Evolutionary conservation across 495 filamentous ascomycete genomes (phyloP).

Genomic region (Penicillium chermesinum): DNA sequence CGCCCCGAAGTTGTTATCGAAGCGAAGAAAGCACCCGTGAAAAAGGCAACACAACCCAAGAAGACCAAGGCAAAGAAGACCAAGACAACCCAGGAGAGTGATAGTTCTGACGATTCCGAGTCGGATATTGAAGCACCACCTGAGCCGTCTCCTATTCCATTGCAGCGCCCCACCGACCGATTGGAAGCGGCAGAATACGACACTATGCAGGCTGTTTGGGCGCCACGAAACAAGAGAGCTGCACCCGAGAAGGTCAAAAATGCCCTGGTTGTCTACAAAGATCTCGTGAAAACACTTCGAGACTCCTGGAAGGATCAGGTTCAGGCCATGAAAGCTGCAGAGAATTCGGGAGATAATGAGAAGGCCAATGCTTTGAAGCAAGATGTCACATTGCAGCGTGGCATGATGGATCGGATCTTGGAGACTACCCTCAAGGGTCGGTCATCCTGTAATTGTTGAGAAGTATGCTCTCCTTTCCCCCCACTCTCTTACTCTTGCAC

Average conservation of each 20-base stretch:
- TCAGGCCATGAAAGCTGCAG: constrained; percentile 52
- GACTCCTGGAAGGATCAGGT: constrained; percentile 58
- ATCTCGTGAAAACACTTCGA: constrained; percentile 56
- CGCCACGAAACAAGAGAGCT: constrained; percentile 44
- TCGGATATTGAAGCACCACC: constrained; percentile 42
- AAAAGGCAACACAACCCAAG: constrained; percentile 19
- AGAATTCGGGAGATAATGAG: constrained; percentile 44
- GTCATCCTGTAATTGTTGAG: constrained; percentile 60
- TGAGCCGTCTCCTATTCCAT: constrained; percentile 52
- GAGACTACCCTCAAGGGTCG: constrained; percentile 53
- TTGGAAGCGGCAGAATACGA: constrained; percentile 57
- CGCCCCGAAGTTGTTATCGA: constrained; percentile 7
- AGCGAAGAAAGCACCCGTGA: constrained; percentile 8
- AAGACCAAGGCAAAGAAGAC: constrained; percentile 28
- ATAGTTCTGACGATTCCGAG: constrained; percentile 45
- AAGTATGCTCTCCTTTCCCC: constrained; percentile 42
- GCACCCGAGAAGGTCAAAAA: constrained; percentile 44
- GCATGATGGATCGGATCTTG: constrained; percentile 56
- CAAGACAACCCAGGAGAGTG: constrained; percentile 41
- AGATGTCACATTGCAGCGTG: constrained; percentile 53
- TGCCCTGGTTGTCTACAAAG: constrained; percentile 54
- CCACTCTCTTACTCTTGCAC: constrained; percentile 7
- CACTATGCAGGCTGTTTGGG: constrained; percentile 61
- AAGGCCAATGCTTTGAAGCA: constrained; percentile 36
- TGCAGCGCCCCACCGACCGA: constrained; percentile 45